Evolutionary conservation across 306 rosid species (phyloP), one percentile per base, ranked within the genome.

Genomic region (Ochetophila trinervis): DNA sequence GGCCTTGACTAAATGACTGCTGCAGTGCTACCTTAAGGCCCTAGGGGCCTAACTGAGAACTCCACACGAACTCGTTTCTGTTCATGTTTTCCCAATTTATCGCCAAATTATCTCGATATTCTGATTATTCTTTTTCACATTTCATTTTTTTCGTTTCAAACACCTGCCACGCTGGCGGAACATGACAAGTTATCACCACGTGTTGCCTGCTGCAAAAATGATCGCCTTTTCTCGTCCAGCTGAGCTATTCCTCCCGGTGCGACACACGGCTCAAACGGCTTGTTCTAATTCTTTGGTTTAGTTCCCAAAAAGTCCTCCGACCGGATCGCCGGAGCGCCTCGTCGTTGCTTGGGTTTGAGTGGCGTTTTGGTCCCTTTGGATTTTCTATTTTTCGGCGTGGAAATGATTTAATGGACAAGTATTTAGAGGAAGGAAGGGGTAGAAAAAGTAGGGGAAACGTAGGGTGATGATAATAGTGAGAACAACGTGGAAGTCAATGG

Each of bases 401-500:
- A 7, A 74, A 85, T 86, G 67, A 83, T 88, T 78, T 58, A 48
- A 22, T 65, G 53, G 94, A 80, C 91, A 85, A 88, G 96, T 91
- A 81, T 72, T 80, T 79, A 15, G 79, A 59, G 13, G 86, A 84
- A 88, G 93, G 75, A 85, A 80, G 12, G 66, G 12, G 66, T 68
- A 45, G 69, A 8, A 84, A 80, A 79, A 75, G 74, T 36, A 63
- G 62, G 70, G 87, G 71, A 83, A 83, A 75, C 88, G 89, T 87
- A 84, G 71, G 72, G 15, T 47, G 84, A 73, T 72, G 79, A 81
- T 79, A 80, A 74, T 81, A 74, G 77, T 62, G 57, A 58, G 79
- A 78, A 65, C 79, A 65, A 78, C 82, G 92, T 75, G 89, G 54
- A 70, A 75, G 71, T 57, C 74, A 53, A 10, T 78, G 76, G 83